Evolutionary conservation across 345 rosid genomes (phyloP), one percentile per base, ranked within the genome.

Genomic region (Psidium friedrichsthalianum): DNA sequence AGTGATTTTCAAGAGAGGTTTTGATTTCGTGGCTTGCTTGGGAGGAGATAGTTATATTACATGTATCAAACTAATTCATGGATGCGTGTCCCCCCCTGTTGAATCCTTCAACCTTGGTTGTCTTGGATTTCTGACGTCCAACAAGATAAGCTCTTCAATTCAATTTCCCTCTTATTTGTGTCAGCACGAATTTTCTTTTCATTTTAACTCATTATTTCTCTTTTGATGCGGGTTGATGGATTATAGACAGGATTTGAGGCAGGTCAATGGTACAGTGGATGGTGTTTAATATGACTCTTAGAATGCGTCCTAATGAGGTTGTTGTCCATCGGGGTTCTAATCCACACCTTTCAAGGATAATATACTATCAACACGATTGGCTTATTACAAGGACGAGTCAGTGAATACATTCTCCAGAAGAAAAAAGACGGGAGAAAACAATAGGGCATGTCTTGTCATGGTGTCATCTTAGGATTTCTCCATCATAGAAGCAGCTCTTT

Each of bases 1-100:
- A 95, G 99, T 84, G 96, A 95, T 93, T 98, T 97, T 74, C 98
- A 97, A 85, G 98, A 95, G 94, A 92, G 97, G 92, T 94, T 97
- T 89, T n/a, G 99, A 97, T 92, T 95, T 97, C 83, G 98, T 97
- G 84, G 97, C 96, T 87, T 97, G 99, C 91, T 90, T 97, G 51
- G 99, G 99, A 32, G 99, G 99, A 36, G 99, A 97, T 87, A 64
- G 99, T 97, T 82, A 97, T 97, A 87, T 89, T 97, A 81, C 98
- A 97, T 86, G 98, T 95, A 83, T 97, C 99, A 87, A 97, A 97
- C 89, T 90, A 95, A 89, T 95, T 97, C 91, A 92, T 94, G 90
- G 98, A 92, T 78, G 94, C n/a, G n/a, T n/a, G n/a, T 97, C 85
- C 99, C 98, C 51, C 56, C 98, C 99, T 29, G 98, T 97, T 83